Percentiles rank a stretch among this genome's conserved stretches.
Evolutionary conservation across 768 basidiomycete species (phyloP).

Genomic region (Boletus sp.): DNA sequence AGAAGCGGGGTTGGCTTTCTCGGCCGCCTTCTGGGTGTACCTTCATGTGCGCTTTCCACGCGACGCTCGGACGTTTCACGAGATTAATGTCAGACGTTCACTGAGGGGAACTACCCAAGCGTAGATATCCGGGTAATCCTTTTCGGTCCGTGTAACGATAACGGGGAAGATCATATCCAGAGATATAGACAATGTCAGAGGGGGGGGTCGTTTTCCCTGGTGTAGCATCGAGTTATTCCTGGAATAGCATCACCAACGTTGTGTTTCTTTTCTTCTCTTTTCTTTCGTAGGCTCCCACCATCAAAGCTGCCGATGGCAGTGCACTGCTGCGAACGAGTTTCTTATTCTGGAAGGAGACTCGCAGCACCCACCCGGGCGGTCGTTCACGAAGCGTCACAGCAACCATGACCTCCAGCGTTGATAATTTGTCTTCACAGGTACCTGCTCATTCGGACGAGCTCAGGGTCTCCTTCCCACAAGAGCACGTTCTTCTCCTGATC

Average conservation of each 20-base stretch:
- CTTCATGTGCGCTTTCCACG: slow-evolving; percentile 3
- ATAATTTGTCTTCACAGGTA: not conserved
- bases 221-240: not conserved
- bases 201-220: not conserved
- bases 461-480: slow-evolving; percentile 41
- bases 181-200: not conserved
- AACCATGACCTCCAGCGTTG: not conserved
- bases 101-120: not conserved
- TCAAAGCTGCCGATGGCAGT: not conserved
- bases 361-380: not conserved
- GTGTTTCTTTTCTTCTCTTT: no score
- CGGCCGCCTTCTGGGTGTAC: not conserved
- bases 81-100: not conserved
- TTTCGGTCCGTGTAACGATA: slow-evolving; percentile 4
- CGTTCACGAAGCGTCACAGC: not conserved
- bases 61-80: slow-evolving; percentile 28
- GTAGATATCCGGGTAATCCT: slow-evolving; percentile 13
- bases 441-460: slow-evolving; percentile 38
- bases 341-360: slow-evolving; percentile 1
- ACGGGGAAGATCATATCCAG: not conserved
- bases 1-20: not conserved
- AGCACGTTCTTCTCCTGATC: slow-evolving; percentile 53
- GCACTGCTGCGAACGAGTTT: slow-evolving; percentile 7
- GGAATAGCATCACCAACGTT: no score
- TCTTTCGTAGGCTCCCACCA: not conserved